Evolutionary conservation across 441 rosid species (phyloP), one percentile per base, ranked within the genome.

Genomic region (Corymbia citriodora): DNA sequence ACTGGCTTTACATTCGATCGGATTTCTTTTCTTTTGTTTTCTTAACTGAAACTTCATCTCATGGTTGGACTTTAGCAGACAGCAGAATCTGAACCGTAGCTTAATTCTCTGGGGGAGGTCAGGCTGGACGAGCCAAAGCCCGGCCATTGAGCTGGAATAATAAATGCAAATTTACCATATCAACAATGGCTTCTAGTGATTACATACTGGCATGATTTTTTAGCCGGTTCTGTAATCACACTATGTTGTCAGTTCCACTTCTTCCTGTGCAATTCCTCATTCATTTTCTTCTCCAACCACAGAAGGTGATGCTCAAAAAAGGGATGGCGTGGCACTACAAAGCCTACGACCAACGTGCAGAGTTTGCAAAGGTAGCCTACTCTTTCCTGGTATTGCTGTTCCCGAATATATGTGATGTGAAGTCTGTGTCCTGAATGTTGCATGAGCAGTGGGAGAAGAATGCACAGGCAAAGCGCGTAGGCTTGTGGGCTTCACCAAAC

Each of bases 271-370:
- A 14, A 68, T 49, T 87, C 65, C 87, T 87, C 40, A 49, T 48
- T 89, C 40, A 33, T 81, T 40, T 82, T n/a, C 29, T 4, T 87
- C 40, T 87, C 18, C 50, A 55, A 25, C n/a, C n/a, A 55, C 90
- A 96, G 98, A 98, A 97, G 92, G 72, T 88, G 88, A 96, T 96
- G 99, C 95, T 96, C 57, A 97, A 95, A 94, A 96, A 94, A 91
- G 98, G 99, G 50, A 54, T 93, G 87, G 99, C 97, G 45, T 97
- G 99, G 99, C 99, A 97, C 93, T 96, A 96, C 90, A 11, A 90
- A 45, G 94, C 94, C 45, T 96, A 95, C 91, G 99, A 96, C 93
- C 91, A 94, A 87, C 96, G 97, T 63, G 12, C 16, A 29, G 96
- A 95, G 89, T 92, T 97, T 36, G 96, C 96, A 87, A 92, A 92